Conservation (phyloP, 2,329 filamentous ascomycete genomes). For the Aspergillus sp. region DNA sequence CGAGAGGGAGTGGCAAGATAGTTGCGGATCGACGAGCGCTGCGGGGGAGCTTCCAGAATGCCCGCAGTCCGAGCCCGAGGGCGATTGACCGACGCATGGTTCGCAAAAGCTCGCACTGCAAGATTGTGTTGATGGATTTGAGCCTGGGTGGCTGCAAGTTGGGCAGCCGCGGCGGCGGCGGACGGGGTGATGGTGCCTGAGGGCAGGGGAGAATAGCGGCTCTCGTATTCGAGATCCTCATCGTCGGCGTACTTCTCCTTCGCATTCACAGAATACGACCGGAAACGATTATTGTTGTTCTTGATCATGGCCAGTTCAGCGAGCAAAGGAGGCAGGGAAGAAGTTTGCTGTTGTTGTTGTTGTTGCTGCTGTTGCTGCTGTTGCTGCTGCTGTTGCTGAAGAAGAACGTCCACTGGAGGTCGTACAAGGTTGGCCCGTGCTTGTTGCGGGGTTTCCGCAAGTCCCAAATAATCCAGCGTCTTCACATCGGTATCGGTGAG, state of each 20-base stretch:
- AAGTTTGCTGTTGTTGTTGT: conserved; percentile 39
- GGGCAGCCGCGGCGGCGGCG: conserved; percentile 56
- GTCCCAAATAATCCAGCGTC: conserved; percentile 90
- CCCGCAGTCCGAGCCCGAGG: conserved; percentile 90
- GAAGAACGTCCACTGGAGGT: conserved; percentile 53
- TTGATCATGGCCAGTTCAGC: conserved; percentile 74
- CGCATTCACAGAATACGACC: conserved; percentile 97
- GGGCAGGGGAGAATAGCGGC: conserved; percentile 55
- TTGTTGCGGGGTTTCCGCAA: conserved; percentile 89
- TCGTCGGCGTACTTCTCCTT: conserved; percentile 95
- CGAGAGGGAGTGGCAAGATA: conserved; percentile 76
- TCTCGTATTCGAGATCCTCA: conserved; percentile 74
- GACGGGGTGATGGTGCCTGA: conserved; percentile 61
- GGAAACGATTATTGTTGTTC: conserved; percentile 76
- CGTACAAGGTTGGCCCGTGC: conserved; percentile 68
- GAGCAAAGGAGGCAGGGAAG: conserved; percentile 62
- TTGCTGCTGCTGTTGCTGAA: conserved; percentile 54
- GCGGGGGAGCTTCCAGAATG: conserved; percentile 75
- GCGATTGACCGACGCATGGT: conserved; percentile 74
- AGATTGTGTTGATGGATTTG: conserved; percentile 87
- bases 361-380: conserved; percentile 44
- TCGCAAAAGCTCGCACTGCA: conserved; percentile 88
- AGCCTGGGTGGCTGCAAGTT: conserved; percentile 60
- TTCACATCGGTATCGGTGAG: conserved; percentile 83
- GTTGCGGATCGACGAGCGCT: conserved; percentile 63